These are phyloP conservation scores for Lepidium campestre DNA, from an alignment of 441 rosid species.

Conservation along the genomic window DNA sequence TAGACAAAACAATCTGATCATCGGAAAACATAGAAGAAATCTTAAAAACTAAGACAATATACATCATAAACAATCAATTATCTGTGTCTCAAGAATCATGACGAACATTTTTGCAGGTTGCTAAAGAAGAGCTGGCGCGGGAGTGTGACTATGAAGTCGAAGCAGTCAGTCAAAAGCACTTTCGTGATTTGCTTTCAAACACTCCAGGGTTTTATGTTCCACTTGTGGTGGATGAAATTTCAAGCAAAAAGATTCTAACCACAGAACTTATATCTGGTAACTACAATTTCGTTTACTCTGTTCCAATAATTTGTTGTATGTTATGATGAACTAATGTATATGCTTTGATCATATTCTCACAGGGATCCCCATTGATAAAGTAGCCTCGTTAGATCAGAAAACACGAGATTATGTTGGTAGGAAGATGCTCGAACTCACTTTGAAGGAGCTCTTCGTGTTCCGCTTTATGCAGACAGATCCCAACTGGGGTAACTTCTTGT, in stretches of 20 bases:
- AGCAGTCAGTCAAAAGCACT: constrained; percentile 77
- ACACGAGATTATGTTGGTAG: constrained; percentile 74
- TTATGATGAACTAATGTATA: not conserved
- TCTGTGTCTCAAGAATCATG: not conserved
- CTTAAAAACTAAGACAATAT: not conserved
- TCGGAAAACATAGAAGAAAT: not conserved
- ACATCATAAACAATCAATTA: not conserved
- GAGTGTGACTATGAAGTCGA: constrained; percentile 93
- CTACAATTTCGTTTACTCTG: not conserved
- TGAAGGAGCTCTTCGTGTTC: constrained; percentile 78
- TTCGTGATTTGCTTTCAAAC: constrained; percentile 47
- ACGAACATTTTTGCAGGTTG: constrained; percentile 47
- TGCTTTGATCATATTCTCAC: constrained; percentile 13
- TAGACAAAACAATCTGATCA: not conserved
- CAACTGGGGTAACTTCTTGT: constrained; percentile 93
- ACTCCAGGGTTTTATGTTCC: constrained; percentile 74
- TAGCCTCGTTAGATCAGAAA: constrained; percentile 66
- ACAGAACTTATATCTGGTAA: constrained; percentile 82
- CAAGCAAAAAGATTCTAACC: constrained; percentile 76
- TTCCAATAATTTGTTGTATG: not conserved
- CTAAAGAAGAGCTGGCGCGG: constrained; percentile 79
- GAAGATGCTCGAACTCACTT: constrained; percentile 80
- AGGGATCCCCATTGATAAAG: constrained; percentile 93
- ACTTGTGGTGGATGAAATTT: constrained; percentile 59
- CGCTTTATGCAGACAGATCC: constrained; percentile 99